Base-by-base conservation (phyloP, 768 basidiomycete genomes). In the Naganishia antarctica region DNA sequence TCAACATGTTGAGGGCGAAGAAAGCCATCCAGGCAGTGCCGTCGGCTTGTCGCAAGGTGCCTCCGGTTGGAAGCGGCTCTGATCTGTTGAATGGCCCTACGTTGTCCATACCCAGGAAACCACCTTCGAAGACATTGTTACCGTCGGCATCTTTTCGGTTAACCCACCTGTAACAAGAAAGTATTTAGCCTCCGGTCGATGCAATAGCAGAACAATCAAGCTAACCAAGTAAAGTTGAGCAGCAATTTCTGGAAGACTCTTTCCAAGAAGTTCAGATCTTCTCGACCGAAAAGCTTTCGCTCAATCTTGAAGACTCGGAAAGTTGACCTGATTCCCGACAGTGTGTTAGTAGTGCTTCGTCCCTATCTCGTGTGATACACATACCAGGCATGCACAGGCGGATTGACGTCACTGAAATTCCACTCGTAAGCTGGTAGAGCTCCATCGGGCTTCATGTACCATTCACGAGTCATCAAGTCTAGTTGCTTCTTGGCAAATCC, bases 1-100 rank as follows among this genome's bases (percentile, higher is more conserved):
- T 94, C 76, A 99, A 79, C 96, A 98, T 98, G 73, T 96, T 96
- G 64, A 98, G 79, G 70, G 87, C 91, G 78, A 94, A 99, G 81
- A 98, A 99, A 32, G 92, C 96, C 96, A 99, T 99, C 96, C 96
- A 99, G 0, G 94, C 91, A 6, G 96, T 99, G 9, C 94, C 94
- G 75, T 99, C 96, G 8, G 96, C 92, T 79, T 99, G 96, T 60
- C 94, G 91, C 64, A 99, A 81, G 18, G 80, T 84, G 9, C 96
- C 96, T 34, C 94, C 94, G 5, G 93, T 97, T 7, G 96, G 96
- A 26, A 99, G 79, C 28, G 91, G 90, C 77, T 99, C 96, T 1
- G 91, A 96, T 49, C 96, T 87, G 79, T 99, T 99, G 82, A 99
- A 99, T 6, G 90, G 85, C 13, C 92, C 92, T 66, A 99, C 98